These are phyloP conservation scores for Hydnomerulius pinastri DNA, from an alignment of 768 basidiomycete genomes.

Conservation along the genomic window DNA sequence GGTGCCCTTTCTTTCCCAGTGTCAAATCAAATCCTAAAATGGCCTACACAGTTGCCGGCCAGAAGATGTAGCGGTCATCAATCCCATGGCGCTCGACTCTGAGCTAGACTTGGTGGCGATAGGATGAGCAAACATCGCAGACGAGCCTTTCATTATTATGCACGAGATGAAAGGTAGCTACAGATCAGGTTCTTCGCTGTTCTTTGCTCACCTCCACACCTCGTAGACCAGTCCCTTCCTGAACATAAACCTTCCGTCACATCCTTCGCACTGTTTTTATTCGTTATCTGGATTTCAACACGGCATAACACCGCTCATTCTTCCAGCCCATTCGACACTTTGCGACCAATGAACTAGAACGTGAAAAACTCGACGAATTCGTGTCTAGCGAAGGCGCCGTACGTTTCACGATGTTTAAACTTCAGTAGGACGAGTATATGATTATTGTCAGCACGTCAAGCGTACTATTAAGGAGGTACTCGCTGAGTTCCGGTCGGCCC, in stretches of 20 bases:
- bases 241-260: constrained; percentile 57
- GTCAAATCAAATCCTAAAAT: neutral
- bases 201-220: neutral
- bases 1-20: constrained; percentile 21
- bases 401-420: constrained; percentile 26
- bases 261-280: constrained; percentile 77
- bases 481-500: constrained; percentile 73
- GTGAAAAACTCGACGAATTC: constrained; percentile 86
- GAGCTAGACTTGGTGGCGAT: constrained; percentile 71
- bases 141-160: constrained; percentile 45
- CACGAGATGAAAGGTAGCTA: constrained; percentile 43
- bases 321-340: constrained; percentile 83
- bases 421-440: constrained; percentile 85
- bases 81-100: constrained; percentile 57
- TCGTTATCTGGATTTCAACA: constrained; percentile 78
- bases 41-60: constrained; percentile 59
- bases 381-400: constrained; percentile 70
- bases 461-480: constrained; percentile 86
- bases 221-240: constrained; percentile 69
- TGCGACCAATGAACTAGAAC: constrained; percentile 72
- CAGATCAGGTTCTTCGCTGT: too few species aligned
- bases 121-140: constrained; percentile 67
- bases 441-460: constrained; percentile 78
- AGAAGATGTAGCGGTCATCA: constrained; percentile 82
- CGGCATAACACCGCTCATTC: constrained; percentile 83